phyloP scores from a whole-genome alignment of 1,284 basidiomycete species.

The Trichosporon sp. region DNA sequence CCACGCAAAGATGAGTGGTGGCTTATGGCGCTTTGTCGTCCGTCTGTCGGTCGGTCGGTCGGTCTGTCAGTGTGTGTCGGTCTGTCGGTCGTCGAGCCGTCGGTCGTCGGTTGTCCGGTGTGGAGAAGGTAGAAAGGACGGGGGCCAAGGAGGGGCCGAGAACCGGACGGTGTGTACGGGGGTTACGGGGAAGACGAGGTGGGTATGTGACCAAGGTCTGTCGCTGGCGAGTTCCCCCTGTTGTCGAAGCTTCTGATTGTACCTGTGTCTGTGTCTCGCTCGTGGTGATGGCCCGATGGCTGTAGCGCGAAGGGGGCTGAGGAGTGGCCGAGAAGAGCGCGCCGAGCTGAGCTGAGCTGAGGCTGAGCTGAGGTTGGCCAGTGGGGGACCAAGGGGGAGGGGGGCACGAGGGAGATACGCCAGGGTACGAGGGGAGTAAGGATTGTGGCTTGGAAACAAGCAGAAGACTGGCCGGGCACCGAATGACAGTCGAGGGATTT shows the following conservation, averaged over 20 bases:
- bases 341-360: too few relatives aligned
- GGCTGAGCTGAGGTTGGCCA: too few relatives aligned
- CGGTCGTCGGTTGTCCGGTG: neutral
- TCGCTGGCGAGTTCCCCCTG: neutral
- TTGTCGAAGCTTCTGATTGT: neutral
- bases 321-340: neutral
- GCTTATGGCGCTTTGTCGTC: conserved; percentile 2
- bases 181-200: neutral
- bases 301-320: neutral
- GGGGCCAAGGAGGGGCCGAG: neutral
- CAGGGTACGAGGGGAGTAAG: neutral
- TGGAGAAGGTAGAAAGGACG: neutral
- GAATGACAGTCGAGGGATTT: neutral
- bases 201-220: neutral
- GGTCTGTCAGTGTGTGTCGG: neutral
- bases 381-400: too few relatives aligned
- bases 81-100: neutral
- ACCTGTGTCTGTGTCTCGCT: too few relatives aligned
- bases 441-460: neutral
- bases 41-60: too few relatives aligned
- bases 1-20: neutral
- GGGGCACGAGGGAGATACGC: too few relatives aligned
- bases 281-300: neutral
- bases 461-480: neutral
- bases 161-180: too few relatives aligned